Conservation (phyloP, 805 yeast genomes). For the Kodamaea neixiangensis region DNA sequence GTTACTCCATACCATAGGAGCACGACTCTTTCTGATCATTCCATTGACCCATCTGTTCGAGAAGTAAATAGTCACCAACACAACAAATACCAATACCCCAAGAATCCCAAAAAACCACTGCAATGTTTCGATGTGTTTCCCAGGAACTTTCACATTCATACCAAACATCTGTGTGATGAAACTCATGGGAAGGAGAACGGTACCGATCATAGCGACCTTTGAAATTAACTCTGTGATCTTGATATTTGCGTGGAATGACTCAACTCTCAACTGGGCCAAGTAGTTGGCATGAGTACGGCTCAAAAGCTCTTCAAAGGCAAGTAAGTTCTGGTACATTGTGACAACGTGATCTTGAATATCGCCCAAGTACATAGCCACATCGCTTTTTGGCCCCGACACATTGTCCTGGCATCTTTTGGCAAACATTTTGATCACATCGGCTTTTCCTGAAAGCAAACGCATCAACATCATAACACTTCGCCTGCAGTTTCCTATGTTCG, state of each 20-base stretch:
- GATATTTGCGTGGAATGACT: conserved; percentile 82
- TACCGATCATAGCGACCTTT: conserved; percentile 87
- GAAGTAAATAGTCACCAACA: neutral
- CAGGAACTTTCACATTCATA: conserved; percentile 92
- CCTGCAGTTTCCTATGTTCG: conserved; percentile 75
- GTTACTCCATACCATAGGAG: neutral
- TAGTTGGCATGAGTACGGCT: conserved; percentile 90
- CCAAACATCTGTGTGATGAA: conserved; percentile 91
- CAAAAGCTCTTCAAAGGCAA: conserved; percentile 90
- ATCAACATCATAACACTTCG: conserved; percentile 89
- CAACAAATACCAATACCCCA: conserved; percentile 1
- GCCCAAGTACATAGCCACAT: conserved; percentile 69
- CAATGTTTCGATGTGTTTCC: conserved; percentile 33
- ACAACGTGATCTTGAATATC: conserved; percentile 97
- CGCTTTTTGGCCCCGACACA: neutral
- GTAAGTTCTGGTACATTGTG: conserved; percentile 90
- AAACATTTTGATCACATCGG: conserved; percentile 94
- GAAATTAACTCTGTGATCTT: conserved; percentile 85
- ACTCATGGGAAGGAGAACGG: conserved; percentile 86
- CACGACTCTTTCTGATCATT: neutral
- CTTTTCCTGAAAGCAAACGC: conserved; percentile 88
- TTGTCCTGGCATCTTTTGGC: conserved; percentile 89
- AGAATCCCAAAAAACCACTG: conserved; percentile 53
- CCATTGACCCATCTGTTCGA: neutral
- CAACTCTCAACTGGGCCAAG: conserved; percentile 91